Percentiles rank a stretch among this genome's conserved stretches.
Evolutionary conservation across 805 yeast species (phyloP).

Genomic region (Ogataea degrootiae): DNA sequence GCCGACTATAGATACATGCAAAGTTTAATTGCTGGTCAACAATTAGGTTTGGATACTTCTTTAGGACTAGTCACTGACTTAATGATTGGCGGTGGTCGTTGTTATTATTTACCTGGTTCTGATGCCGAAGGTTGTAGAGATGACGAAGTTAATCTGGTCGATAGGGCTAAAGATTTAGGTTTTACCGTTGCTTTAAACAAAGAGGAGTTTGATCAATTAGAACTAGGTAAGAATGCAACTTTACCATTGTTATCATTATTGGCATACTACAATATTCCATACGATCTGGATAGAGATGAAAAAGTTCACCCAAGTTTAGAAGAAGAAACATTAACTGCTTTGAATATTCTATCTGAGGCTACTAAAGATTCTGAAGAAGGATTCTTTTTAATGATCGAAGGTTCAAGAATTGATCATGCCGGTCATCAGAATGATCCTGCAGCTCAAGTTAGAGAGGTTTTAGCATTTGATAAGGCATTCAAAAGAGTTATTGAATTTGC

Average conservation of each 20-base stretch:
- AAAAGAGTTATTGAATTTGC: slow-evolving; percentile 68
- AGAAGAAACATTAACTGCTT: slow-evolving; percentile 73
- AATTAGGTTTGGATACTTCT: slow-evolving; percentile 68
- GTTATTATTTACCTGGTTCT: slow-evolving; percentile 62
- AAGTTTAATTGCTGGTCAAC: slow-evolving; percentile 83
- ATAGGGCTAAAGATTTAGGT: slow-evolving; percentile 55
- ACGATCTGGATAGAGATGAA: slow-evolving; percentile 70
- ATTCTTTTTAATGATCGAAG: slow-evolving; percentile 82
- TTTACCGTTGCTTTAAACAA: slow-evolving; percentile 63
- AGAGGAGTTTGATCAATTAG: slow-evolving; percentile 50
- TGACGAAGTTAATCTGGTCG: slow-evolving; percentile 65
- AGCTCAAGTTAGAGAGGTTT: slow-evolving; percentile 86
- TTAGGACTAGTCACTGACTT: slow-evolving; percentile 78
- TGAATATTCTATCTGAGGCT: slow-evolving; percentile 61
- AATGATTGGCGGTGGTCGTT: slow-evolving; percentile 88
- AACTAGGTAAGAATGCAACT: slow-evolving; percentile 55
- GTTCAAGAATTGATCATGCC: slow-evolving; percentile 92
- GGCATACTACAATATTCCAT: slow-evolving; percentile 77
- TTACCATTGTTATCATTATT: slow-evolving; percentile 76
- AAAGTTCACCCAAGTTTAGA: slow-evolving; percentile 66
- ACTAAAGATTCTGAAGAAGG: slow-evolving; percentile 74
- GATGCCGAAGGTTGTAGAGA: slow-evolving; percentile 59
- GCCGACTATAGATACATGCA: slow-evolving; percentile 72
- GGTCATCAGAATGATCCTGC: slow-evolving; percentile 94
- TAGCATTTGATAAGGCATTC: slow-evolving; percentile 83